Base-by-base conservation (phyloP, 2,329 filamentous ascomycete species). In the Pseudogymnoascus sp. region DNA sequence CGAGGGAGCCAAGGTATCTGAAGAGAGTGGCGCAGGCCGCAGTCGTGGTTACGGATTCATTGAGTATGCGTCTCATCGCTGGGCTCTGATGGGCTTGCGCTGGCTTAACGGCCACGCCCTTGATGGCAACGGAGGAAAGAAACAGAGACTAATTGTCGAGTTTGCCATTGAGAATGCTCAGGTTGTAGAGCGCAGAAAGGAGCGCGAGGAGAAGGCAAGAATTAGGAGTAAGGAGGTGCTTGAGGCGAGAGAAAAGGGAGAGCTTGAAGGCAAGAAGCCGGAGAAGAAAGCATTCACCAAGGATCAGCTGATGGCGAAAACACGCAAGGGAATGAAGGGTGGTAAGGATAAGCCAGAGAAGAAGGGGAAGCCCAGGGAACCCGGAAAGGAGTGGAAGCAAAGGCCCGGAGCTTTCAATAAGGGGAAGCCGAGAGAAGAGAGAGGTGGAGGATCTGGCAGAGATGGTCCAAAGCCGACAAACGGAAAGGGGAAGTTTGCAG, bases 101-200 rank as follows among this genome's bases (percentile, higher is more conserved):
- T 97, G 91, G 87, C 82, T 99, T 64, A 99, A 99, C 74, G 93
- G 93, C 1, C 87, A 84, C 65, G 78, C 83, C 33, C 69, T 86
- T 17, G 79, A 82, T 70, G 84, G 82, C 67, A 77, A 79, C 23
- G 77, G 83, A 62, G 92, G 95, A 68, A 91, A 89, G 77, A 93
- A 91, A 74, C 93, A 95, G 76, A 83, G 95, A 11, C 78, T 99
- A 61, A 91, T 99, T 72, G 93, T 93, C 38, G 96, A 99, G 75
- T 99, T 99, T 74, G 92, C 95, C 19, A 96, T 99, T 74, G 95
- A 99, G 77, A 99, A 99, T 71, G 93, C 91, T 0, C 93, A 97
- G 72, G 95, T 99, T 1, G 88, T 99, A n/a, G 84, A 87, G 68
- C 83, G 95, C 67, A 83, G 96, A 63, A 84, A 81, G 65, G 85